These are phyloP conservation scores for Pulveroboletus sp. DNA, from an alignment of 768 basidiomycete genomes.

Conservation along the genomic window DNA sequence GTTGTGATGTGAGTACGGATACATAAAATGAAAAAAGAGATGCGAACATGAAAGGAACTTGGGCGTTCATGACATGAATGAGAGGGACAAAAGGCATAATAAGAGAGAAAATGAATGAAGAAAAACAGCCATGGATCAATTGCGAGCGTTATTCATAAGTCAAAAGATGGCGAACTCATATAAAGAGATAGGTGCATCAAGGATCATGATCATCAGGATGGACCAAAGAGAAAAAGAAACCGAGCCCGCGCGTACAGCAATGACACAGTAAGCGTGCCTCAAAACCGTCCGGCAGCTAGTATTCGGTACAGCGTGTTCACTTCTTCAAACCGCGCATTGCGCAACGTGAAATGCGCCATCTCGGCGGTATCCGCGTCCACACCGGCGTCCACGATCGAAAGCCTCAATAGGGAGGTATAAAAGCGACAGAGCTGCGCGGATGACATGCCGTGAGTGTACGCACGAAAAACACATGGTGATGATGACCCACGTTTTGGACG, in stretches of 20 bases:
- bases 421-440: constrained; percentile 67
- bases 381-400: constrained; percentile 57
- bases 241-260: too few species aligned
- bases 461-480: neutral
- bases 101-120: neutral
- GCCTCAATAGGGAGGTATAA: constrained; percentile 67
- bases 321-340: constrained; percentile 72
- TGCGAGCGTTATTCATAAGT: constrained; percentile 14
- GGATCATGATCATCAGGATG: neutral
- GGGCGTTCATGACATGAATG: too few species aligned
- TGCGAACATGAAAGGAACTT: too few species aligned
- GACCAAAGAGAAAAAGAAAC: too few species aligned
- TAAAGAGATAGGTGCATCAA: neutral
- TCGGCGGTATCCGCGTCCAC: constrained; percentile 72
- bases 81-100: too few species aligned
- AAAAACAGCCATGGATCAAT: neutral
- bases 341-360: constrained; percentile 75
- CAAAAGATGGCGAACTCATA: constrained; percentile 15
- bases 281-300: constrained; percentile 45
- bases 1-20: neutral
- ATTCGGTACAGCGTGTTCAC: constrained; percentile 70
- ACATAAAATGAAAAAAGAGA: too few species aligned
- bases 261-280: constrained; percentile 1
- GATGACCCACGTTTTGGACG: constrained; percentile 59
- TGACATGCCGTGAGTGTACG: neutral